Evolutionary conservation across 129 eudicot species (phyloP).

Genomic region (Gnaphalium uliginosum): DNA sequence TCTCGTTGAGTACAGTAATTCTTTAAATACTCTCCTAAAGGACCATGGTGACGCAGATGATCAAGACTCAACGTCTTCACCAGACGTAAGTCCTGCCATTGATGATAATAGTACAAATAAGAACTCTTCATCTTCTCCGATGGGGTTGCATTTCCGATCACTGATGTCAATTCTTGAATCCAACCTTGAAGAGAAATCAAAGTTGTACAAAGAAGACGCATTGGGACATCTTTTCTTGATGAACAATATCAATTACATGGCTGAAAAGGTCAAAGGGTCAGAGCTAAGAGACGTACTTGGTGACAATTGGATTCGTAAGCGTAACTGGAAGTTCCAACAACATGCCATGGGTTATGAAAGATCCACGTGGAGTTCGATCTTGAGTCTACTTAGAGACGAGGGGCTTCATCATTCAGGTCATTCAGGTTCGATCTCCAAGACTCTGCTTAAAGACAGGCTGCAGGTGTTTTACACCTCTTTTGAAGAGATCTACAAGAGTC

Average conservation of each 20-base stretch:
- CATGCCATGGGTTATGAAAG: constrained; percentile 78
- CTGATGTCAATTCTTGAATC: constrained; percentile 48
- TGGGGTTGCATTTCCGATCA: constrained; percentile 59
- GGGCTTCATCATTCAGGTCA: constrained; percentile 56
- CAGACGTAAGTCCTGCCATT: constrained; percentile 40
- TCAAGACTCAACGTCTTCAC: constrained; percentile 43
- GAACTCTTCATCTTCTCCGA: constrained; percentile 38
- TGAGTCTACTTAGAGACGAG: constrained; percentile 65
- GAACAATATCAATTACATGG: constrained; percentile 89
- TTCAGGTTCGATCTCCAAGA: constrained; percentile 59
- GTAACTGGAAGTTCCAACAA: constrained; percentile 79
- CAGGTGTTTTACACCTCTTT: constrained; percentile 73
- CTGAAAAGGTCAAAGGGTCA: constrained; percentile 69
- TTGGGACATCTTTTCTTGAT: constrained; percentile 73
- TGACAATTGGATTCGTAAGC: constrained; percentile 79
- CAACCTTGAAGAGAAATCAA: constrained; percentile 74
- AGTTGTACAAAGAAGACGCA: constrained; percentile 71
- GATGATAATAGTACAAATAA: constrained; percentile 39
- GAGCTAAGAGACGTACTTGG: constrained; percentile 72
- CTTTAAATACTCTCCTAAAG: constrained; percentile 64
- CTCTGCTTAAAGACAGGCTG: constrained; percentile 65
- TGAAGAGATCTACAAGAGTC: constrained; percentile 88
- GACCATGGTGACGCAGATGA: constrained; percentile 37
- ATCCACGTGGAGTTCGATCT: constrained; percentile 82
- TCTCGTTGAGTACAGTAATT: constrained; percentile 54